These are phyloP conservation scores for Xerocomus brunneocitrinus DNA, from an alignment of 768 basidiomycete genomes.

Conservation along the genomic window DNA sequence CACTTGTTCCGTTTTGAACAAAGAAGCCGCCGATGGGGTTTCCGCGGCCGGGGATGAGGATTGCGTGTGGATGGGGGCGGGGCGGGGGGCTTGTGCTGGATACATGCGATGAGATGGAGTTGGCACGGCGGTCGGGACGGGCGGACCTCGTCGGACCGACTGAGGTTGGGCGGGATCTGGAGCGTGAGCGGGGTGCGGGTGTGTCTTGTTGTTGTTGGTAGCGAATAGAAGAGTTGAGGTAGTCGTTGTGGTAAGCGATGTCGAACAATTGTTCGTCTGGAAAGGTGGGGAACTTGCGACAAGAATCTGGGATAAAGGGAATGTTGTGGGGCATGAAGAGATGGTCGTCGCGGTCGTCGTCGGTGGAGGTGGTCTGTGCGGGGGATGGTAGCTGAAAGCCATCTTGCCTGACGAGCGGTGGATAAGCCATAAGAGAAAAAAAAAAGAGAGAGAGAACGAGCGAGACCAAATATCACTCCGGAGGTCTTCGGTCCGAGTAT, in stretches of 20 bases:
- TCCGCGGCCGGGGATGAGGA: constrained; percentile 56
- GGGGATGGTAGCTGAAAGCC: constrained; percentile 65
- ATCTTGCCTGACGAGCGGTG: constrained; percentile 52
- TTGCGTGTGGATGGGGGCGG: constrained; percentile 54
- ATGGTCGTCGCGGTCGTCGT: constrained; percentile 26
- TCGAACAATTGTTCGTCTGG: constrained; percentile 64
- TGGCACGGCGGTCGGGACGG: constrained; percentile 51
- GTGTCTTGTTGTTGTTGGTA: constrained; percentile 44
- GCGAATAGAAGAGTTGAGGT: constrained; percentile 46
- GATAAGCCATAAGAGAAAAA: constrained; percentile 23
- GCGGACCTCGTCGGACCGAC: constrained; percentile 51
- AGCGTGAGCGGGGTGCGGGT: constrained; percentile 43
- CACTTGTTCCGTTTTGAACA: constrained; percentile 22
- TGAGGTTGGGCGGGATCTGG: constrained; percentile 34
- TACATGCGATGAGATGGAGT: constrained; percentile 54
- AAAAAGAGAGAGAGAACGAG: too few relatives aligned
- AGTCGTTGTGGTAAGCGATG: constrained; percentile 41
- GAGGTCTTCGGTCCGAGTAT: constrained; percentile 33
- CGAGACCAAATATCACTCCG: constrained; percentile 15
- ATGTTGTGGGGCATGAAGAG: constrained; percentile 44
- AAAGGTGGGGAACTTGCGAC: constrained; percentile 54
- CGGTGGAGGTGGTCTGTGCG: constrained; percentile 27
- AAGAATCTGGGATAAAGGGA: constrained; percentile 49
- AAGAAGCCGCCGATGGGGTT: constrained; percentile 31
- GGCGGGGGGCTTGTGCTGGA: constrained; percentile 49